Conservation (phyloP, 129 eudicot species). For the Centrapalus pauciflorus region DNA sequence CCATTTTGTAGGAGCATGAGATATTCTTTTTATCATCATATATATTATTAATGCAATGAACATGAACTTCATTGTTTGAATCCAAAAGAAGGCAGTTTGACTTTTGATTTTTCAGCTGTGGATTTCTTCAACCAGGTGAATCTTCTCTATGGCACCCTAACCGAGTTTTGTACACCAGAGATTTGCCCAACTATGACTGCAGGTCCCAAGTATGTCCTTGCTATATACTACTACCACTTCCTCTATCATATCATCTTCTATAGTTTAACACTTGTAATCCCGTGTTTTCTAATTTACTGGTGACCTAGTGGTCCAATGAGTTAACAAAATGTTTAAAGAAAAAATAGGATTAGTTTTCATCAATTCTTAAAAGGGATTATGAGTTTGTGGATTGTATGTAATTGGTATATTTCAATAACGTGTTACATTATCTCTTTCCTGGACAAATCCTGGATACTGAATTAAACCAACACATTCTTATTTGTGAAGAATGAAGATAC, state of each 20-base stretch:
- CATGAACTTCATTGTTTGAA: constrained; percentile 6
- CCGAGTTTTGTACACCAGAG: constrained; percentile 95
- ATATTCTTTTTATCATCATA: not conserved
- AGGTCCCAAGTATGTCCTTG: constrained; percentile 78
- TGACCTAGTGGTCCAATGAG: not conserved
- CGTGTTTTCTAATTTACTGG: not conserved
- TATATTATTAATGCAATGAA: constrained; percentile 4
- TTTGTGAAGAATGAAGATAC: not conserved
- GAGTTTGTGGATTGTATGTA: no score
- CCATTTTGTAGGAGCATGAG: not conserved
- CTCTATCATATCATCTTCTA: not conserved
- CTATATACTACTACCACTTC: constrained; percentile 6
- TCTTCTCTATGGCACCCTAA: constrained; percentile 90
- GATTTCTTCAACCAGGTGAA: constrained; percentile 98
- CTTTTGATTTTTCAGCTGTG: constrained; percentile 62
- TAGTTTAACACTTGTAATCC: not conserved
- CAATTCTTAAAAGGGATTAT: not conserved
- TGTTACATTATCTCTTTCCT: no score
- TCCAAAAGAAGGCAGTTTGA: constrained; percentile 10
- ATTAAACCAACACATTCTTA: not conserved
- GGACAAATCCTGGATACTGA: no score
- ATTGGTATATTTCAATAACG: no score
- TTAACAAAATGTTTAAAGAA: no score
- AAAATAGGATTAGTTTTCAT: no score
- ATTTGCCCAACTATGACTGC: constrained; percentile 96